Conservation (phyloP, 2,329 filamentous ascomycete species). For the Hymenoscyphus occultus region DNA sequence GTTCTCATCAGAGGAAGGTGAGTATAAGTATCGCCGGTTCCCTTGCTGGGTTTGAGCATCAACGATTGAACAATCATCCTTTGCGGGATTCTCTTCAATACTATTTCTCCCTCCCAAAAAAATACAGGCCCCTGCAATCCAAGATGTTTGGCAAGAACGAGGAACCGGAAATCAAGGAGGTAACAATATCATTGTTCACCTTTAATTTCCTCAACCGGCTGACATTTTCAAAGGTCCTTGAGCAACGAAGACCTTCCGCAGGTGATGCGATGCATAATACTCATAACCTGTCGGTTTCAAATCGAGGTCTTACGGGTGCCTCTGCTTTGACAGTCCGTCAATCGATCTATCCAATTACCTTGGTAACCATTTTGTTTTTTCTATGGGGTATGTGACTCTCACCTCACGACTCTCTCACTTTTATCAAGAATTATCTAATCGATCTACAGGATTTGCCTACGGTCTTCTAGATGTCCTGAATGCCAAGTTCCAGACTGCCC, state of each 20-base stretch:
- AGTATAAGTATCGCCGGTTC: not conserved
- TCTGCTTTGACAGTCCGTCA: conserved; percentile 16
- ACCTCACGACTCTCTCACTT: not conserved
- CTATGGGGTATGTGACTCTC: conserved; percentile 9
- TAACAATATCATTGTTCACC: not conserved
- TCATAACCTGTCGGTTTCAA: conserved; percentile 13
- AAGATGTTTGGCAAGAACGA: conserved; percentile 12
- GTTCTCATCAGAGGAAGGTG: not conserved
- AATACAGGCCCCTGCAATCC: not conserved
- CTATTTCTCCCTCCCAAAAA: not conserved
- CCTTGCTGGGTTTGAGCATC: not conserved
- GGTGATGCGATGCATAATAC: conserved; percentile 13
- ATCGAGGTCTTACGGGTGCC: conserved; percentile 15
- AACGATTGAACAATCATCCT: not conserved
- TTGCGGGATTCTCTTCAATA: not conserved
- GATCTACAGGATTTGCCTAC: conserved; percentile 67
- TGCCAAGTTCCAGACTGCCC: conserved; percentile 60
- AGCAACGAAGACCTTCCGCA: conserved; percentile 15
- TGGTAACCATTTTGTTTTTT: conserved; percentile 16
- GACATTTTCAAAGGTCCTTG: conserved; percentile 10
- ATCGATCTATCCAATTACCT: conserved; percentile 17
- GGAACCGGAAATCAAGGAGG: conserved; percentile 19
- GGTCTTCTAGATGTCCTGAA: conserved; percentile 82
- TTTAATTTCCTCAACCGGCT: not conserved
- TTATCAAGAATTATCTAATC: not conserved